Conservation (phyloP, 495 filamentous ascomycete species). For the Podospora appendiculata region DNA sequence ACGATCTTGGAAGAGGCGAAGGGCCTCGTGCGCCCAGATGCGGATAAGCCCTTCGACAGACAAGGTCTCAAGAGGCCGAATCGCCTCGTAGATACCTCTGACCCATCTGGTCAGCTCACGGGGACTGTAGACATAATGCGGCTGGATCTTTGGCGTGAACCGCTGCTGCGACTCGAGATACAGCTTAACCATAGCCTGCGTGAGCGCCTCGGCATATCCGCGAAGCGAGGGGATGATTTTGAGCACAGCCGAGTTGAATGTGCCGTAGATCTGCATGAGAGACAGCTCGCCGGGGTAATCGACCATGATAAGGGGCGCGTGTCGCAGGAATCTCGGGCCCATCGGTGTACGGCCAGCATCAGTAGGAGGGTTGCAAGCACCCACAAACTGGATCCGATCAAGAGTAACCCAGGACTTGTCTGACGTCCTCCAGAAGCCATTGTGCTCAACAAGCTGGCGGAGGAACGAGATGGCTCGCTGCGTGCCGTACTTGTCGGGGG, state of each 20-base stretch:
- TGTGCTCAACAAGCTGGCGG: constrained; percentile 93
- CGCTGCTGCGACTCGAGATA: constrained; percentile 88
- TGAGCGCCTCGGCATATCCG: constrained; percentile 88
- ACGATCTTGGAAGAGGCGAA: constrained; percentile 94
- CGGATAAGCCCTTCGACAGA: constrained; percentile 86
- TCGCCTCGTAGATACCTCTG: constrained; percentile 92
- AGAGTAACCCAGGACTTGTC: constrained; percentile 98
- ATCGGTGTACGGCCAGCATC: constrained; percentile 94
- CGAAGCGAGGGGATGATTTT: constrained; percentile 95
- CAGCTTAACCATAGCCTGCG: constrained; percentile 95
- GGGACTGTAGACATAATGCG: constrained; percentile 98
- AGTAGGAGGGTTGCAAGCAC: constrained; percentile 98
- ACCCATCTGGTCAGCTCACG: constrained; percentile 97
- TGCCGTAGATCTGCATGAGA: constrained; percentile 93
- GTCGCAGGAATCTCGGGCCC: constrained; percentile 85
- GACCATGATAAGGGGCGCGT: constrained; percentile 96
- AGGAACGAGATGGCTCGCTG: constrained; percentile 96
- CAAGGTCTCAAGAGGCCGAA: constrained; percentile 81
- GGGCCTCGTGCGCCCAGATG: constrained; percentile 96
- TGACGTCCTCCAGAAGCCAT: constrained; percentile 95
- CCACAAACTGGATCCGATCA: constrained; percentile 97
- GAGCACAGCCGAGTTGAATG: constrained; percentile 91
- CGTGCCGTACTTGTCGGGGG: constrained; percentile 95
- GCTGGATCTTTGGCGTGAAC: constrained; percentile 93
- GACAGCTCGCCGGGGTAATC: constrained; percentile 96